Evolutionary conservation across 805 yeast genomes (phyloP).

Genomic region (Huiozyma sinensis): DNA sequence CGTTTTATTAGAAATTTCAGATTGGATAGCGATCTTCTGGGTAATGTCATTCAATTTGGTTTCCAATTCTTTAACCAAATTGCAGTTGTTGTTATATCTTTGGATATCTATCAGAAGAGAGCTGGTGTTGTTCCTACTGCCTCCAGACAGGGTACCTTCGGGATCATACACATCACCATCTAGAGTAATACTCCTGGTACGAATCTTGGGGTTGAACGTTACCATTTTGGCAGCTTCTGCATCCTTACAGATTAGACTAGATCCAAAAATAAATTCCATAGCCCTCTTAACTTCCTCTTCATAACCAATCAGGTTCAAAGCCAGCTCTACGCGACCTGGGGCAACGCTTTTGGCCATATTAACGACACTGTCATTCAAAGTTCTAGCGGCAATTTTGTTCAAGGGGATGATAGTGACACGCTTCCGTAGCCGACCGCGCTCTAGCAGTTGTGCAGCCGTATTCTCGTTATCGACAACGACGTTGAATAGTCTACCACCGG

Average conservation of each 20-base stretch:
- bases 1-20: slow-evolving; percentile 38
- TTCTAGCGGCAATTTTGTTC: slow-evolving; percentile 64
- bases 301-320: slow-evolving; percentile 68
- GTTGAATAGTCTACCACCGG: slow-evolving; percentile 83
- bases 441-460: slow-evolving; percentile 74
- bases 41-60: slow-evolving; percentile 33
- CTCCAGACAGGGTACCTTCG: slow-evolving; percentile 91
- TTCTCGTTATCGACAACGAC: slow-evolving; percentile 83
- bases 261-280: slow-evolving; percentile 86
- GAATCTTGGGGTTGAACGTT: slow-evolving; percentile 75
- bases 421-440: slow-evolving; percentile 63
- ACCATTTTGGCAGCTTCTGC: slow-evolving; percentile 80
- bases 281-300: slow-evolving; percentile 64
- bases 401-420: slow-evolving; percentile 89
- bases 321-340: slow-evolving; percentile 83
- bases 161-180: slow-evolving; percentile 96
- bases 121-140: slow-evolving; percentile 56
- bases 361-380: slow-evolving; percentile 41
- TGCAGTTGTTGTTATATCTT: slow-evolving; percentile 41
- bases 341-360: slow-evolving; percentile 63
- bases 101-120: slow-evolving; percentile 58
- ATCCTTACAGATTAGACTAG: slow-evolving; percentile 77
- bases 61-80: slow-evolving; percentile 33
- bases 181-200: slow-evolving; percentile 74
- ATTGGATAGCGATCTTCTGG: slow-evolving; percentile 33